Percentiles rank a stretch among this genome's conserved stretches.
These are phyloP conservation scores for Kuraishia floccosa DNA, from an alignment of 805 yeast species.

Conservation along the genomic window DNA sequence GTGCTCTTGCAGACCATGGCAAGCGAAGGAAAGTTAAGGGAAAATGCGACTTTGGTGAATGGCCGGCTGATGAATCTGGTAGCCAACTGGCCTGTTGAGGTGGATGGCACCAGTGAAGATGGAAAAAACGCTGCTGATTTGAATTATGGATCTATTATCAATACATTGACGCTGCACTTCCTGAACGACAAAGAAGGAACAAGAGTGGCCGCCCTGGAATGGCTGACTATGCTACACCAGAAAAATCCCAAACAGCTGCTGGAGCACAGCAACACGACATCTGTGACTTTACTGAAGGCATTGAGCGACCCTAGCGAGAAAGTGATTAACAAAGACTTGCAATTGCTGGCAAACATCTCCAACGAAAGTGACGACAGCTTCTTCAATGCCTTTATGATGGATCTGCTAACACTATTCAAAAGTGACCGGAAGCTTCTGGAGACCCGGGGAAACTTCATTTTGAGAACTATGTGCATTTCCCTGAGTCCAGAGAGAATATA, in stretches of 20 bases:
- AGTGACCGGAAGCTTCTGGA: conserved; percentile 58
- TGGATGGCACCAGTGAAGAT: conserved; percentile 18
- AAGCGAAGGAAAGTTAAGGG: conserved; percentile 35
- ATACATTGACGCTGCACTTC: conserved; percentile 62
- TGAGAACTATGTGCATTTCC: conserved; percentile 73
- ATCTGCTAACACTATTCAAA: conserved; percentile 58
- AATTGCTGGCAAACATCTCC: conserved; percentile 63
- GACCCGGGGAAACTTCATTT: conserved; percentile 69
- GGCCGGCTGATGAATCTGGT: conserved; percentile 43
- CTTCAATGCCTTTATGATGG: conserved; percentile 64
- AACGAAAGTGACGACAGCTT: conserved; percentile 62
- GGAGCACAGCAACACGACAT: conserved; percentile 49
- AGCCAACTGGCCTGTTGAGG: too few species aligned
- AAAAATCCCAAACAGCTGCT: conserved; percentile 50
- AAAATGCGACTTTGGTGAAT: conserved; percentile 46
- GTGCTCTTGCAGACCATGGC: conserved; percentile 56
- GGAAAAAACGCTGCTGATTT: conserved; percentile 24
- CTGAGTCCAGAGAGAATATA: conserved; percentile 78
- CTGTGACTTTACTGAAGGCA: conserved; percentile 69
- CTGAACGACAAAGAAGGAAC: conserved; percentile 71
- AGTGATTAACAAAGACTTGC: conserved; percentile 65
- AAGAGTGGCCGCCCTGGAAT: conserved; percentile 74
- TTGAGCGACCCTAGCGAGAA: conserved; percentile 58
- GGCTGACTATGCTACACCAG: conserved; percentile 76
- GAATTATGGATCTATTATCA: conserved; percentile 52